phyloP scores from a whole-genome alignment of 2,329 filamentous ascomycete genomes.

The Amauroascus verrucosus region DNA sequence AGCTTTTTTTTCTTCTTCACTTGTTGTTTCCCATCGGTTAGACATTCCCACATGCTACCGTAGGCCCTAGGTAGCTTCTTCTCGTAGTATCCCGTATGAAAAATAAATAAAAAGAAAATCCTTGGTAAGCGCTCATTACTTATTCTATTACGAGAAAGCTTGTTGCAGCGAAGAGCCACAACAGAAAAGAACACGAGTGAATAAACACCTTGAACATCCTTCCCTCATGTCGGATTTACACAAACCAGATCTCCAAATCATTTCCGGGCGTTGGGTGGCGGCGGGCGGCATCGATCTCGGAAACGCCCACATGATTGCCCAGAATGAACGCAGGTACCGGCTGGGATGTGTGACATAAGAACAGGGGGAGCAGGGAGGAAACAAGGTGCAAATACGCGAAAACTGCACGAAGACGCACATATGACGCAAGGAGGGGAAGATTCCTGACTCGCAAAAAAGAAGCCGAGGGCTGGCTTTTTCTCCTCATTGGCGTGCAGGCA shows the following conservation, averaged over 20 bases:
- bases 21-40: background rate
- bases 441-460: background rate
- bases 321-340: conserved; percentile 11
- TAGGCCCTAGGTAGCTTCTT: too few species aligned
- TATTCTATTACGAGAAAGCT: background rate
- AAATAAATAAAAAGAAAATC: background rate
- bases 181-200: background rate
- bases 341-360: conserved; percentile 8
- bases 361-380: background rate
- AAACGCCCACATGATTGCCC: background rate
- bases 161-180: background rate
- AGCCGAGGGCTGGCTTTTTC: background rate
- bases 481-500: background rate
- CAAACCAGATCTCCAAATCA: background rate
- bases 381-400: background rate
- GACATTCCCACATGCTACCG: background rate
- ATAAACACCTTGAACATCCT: background rate
- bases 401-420: background rate
- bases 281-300: conserved; percentile 6
- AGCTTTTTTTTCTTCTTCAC: background rate
- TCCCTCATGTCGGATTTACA: background rate
- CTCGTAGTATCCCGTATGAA: background rate
- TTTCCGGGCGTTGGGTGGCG: background rate
- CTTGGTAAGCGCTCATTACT: background rate
- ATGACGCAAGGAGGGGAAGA: background rate